phyloP scores from a whole-genome alignment of 208 protist genomes.

The Crithidia expoeki region DNA sequence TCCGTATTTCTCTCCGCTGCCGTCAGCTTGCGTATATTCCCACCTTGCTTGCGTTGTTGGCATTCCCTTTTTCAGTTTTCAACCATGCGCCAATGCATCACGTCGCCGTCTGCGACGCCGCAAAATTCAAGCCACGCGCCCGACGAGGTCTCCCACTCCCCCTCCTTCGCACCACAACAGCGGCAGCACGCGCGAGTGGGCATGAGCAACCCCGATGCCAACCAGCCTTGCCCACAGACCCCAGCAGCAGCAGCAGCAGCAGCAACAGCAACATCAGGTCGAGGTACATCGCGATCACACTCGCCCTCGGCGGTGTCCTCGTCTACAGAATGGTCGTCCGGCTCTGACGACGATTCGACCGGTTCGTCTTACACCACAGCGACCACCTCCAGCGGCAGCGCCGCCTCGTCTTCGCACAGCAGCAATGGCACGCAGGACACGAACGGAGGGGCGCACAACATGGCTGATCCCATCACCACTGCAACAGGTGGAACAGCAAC shows the following conservation, averaged over 20 bases:
- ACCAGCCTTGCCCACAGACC: background rate
- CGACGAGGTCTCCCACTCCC: background rate
- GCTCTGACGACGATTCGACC: background rate
- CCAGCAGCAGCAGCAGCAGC: conserved; percentile 3
- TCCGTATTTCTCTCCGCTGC: too few species aligned
- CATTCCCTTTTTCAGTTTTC: background rate
- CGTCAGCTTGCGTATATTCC: background rate
- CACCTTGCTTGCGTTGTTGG: background rate
- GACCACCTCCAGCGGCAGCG: background rate
- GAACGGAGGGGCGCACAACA: background rate
- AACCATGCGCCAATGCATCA: background rate
- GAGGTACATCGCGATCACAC: too few species aligned
- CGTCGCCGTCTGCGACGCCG: background rate
- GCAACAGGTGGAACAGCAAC: background rate
- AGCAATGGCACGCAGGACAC: background rate
- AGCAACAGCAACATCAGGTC: background rate
- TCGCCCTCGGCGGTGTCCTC: background rate
- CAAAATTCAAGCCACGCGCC: background rate
- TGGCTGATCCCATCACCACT: background rate
- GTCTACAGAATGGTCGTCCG: conserved; percentile 4
- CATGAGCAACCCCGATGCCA: background rate
- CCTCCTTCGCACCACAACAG: conserved; percentile 8
- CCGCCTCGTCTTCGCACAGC: too few species aligned
- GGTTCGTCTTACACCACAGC: background rate
- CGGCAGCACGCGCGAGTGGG: conserved; percentile 9